Base-by-base conservation (phyloP, 2,329 filamentous ascomycete species). In the Neophaeococcomyces mojaviensis region DNA sequence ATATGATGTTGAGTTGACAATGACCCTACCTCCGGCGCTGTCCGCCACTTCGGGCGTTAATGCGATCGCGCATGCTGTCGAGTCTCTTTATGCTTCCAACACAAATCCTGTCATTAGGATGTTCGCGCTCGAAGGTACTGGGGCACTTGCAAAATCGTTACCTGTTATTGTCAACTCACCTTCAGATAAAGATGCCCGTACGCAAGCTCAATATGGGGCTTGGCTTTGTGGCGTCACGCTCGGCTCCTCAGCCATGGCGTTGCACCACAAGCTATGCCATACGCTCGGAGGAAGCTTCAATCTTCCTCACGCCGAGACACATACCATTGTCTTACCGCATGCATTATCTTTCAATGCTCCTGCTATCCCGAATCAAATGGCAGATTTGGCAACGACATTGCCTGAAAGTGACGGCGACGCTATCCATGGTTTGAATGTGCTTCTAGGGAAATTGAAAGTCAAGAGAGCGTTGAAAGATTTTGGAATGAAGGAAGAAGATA, bases 181-280 rank as follows among this genome's bases (percentile, higher is more conserved):
- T 2, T 70, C 67, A 5, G 49, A 58, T 30, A 60, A 66, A 3
- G 24, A 42, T 2, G 76, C 77, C 2, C 71, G 78, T 2, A 70
- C 68, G 2, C 61, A 61, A 2, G 78, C 78, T 12, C 69, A 77
- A 1, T 81, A 82, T 55, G 80, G 79, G 18, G 79, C 80, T 31
- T 83, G 78, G 77, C 72, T 83, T 1, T 82, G 78, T 54, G 78
- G 78, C 26, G 72, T 68, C 19, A 80, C 76, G 54, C 68, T 82
- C 1, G 79, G 78, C 4, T 73, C 66, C 48, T 75, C 78, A 2
- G 72, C 72, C 44, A 82, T 83, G 77, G 72, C 77, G 2, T 69
- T 84, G 12, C 81, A 84, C 57, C 80, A 84, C 62, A 84, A 84
- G 59, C 70, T 84, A 2, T 82, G 79, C 63, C 80, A 84, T 57